Percentiles rank a stretch among this genome's conserved stretches.
Conservation (phyloP, 345 rosid genomes). For the Nasturtium officinale region DNA sequence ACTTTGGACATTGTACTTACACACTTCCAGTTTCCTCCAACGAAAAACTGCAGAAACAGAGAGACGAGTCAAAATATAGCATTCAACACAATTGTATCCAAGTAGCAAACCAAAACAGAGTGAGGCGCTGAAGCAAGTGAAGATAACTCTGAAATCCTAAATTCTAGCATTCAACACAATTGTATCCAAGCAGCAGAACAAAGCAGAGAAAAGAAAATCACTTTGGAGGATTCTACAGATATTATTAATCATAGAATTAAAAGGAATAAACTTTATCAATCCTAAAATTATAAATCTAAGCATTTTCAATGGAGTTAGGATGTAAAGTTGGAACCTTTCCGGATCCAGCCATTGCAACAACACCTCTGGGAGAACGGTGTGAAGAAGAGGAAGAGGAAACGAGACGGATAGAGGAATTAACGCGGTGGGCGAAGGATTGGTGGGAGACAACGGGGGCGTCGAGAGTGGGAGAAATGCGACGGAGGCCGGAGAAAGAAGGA, state of each 20-base stretch:
- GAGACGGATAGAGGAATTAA: slow-evolving; percentile 54
- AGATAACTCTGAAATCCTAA: no score
- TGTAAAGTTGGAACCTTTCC: slow-evolving; percentile 58
- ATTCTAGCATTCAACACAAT: no score
- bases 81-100: background rate
- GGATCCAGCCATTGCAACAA: slow-evolving; percentile 86
- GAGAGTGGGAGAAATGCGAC: slow-evolving; percentile 48
- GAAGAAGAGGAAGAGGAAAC: slow-evolving; percentile 56
- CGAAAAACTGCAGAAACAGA: slow-evolving; percentile 85
- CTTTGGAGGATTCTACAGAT: background rate
- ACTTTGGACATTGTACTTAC: slow-evolving; percentile 52
- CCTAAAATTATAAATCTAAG: background rate
- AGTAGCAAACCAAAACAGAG: no score
- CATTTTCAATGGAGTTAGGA: background rate
- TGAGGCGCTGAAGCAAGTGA: background rate
- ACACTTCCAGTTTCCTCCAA: slow-evolving; percentile 99
- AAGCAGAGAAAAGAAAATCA: background rate
- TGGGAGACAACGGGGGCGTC: slow-evolving; percentile 44
- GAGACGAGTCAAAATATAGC: background rate
- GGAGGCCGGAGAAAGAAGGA: slow-evolving; percentile 59
- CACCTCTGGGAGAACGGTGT: slow-evolving; percentile 57
- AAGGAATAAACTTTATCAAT: slow-evolving; percentile 6
- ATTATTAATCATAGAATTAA: background rate
- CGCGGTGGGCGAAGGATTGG: slow-evolving; percentile 51
- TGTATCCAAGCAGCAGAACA: no score